Evolutionary conservation across 2,329 filamentous ascomycete species (phyloP).

Genomic region (Plenodomus lindquistii): DNA sequence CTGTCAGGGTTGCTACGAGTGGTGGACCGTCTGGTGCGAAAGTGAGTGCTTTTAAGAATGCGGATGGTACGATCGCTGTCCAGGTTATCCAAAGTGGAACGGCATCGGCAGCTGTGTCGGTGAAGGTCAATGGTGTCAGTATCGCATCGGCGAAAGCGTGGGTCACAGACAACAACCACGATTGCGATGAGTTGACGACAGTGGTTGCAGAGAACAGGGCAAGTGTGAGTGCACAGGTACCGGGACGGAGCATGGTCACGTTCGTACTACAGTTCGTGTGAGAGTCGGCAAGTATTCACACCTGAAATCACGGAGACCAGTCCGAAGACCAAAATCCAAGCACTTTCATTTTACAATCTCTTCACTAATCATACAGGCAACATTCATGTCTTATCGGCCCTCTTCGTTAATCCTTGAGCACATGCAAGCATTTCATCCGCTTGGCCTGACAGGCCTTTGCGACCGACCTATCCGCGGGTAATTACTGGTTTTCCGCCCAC

Average conservation of each 20-base stretch:
- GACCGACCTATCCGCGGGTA: neutral
- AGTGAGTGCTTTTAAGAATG: slow-evolving; percentile 40
- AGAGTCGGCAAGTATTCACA: no score
- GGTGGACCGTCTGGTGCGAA: slow-evolving; percentile 35
- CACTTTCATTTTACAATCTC: neutral
- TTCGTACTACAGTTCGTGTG: slow-evolving; percentile 22
- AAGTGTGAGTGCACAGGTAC: slow-evolving; percentile 25
- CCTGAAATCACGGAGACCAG: no score
- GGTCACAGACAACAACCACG: slow-evolving; percentile 44
- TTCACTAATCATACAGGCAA: no score
- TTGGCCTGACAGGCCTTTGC: no score
- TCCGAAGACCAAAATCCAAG: neutral
- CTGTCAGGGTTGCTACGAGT: slow-evolving; percentile 40
- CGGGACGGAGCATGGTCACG: slow-evolving; percentile 32
- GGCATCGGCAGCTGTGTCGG: slow-evolving; percentile 12
- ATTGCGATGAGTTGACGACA: slow-evolving; percentile 19
- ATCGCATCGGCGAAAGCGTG: slow-evolving; percentile 37
- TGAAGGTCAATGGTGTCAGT: slow-evolving; percentile 35
- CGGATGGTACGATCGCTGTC: slow-evolving; percentile 39
- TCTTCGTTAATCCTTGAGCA: neutral
- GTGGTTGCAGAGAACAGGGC: slow-evolving; percentile 22
- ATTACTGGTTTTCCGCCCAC: neutral
- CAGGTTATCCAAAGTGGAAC: slow-evolving; percentile 43
- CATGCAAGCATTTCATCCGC: no score
- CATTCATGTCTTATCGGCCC: no score